These are phyloP conservation scores for Hawksworthiomyces lignivorus DNA, from an alignment of 2,329 filamentous ascomycete species.

Conservation along the genomic window DNA sequence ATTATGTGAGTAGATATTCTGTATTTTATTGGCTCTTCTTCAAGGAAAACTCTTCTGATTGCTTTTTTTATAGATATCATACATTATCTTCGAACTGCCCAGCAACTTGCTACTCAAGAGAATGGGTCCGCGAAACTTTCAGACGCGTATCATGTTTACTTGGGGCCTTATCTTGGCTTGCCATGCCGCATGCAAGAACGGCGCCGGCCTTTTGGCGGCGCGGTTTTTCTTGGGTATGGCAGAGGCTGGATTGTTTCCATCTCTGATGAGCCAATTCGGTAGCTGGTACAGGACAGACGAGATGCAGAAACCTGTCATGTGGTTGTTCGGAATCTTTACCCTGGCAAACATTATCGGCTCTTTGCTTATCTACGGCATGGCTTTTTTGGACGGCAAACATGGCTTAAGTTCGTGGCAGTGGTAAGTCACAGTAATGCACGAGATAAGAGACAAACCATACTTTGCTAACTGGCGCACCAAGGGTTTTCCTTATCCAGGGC, in stretches of 20 bases:
- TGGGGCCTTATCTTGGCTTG: slow-evolving; percentile 34
- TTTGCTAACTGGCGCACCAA: too few relatives aligned
- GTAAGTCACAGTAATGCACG: slow-evolving; percentile 2
- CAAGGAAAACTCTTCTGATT: too few relatives aligned
- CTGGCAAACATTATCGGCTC: slow-evolving; percentile 9
- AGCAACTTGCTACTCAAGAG: slow-evolving; percentile 49
- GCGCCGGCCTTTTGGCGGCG: slow-evolving; percentile 34
- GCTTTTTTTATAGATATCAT: slow-evolving; percentile 8
- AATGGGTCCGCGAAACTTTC: slow-evolving; percentile 41
- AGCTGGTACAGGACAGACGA: slow-evolving; percentile 13
- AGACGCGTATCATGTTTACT: slow-evolving; percentile 29
- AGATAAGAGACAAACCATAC: too few relatives aligned
- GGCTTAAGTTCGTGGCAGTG: slow-evolving; percentile 12
- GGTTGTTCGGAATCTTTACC: slow-evolving; percentile 8
- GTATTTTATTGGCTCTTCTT: too few relatives aligned
- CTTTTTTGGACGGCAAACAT: slow-evolving; percentile 9
- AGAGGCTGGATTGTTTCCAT: slow-evolving; percentile 12
- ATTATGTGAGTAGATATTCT: slow-evolving; percentile 10
- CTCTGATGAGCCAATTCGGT: slow-evolving; percentile 7
- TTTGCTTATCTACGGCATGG: slow-evolving; percentile 7
- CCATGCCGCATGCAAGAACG: slow-evolving; percentile 38
- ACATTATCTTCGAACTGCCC: slow-evolving; percentile 34
- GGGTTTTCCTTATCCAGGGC: slow-evolving; percentile 11
- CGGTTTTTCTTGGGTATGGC: slow-evolving; percentile 37
- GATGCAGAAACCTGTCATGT: slow-evolving; percentile 8